These are phyloP conservation scores for Ogataea paradorogensis DNA, from an alignment of 805 yeast genomes.

Conservation along the genomic window DNA sequence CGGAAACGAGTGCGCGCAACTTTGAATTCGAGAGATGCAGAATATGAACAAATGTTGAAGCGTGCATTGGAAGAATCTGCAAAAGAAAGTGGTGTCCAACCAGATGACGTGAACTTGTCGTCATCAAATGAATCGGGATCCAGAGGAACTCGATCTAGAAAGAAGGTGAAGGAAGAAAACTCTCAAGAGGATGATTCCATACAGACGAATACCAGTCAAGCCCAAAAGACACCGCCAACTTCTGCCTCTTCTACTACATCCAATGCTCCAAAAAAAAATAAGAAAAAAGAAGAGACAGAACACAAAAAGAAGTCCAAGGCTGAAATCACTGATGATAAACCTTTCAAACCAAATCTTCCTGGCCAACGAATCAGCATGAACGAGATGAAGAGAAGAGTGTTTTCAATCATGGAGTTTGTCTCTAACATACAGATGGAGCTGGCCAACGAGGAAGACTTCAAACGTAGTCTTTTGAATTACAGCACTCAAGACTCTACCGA, in stretches of 20 bases:
- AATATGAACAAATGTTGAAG: conserved; percentile 35
- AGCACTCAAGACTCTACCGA: conserved; percentile 23
- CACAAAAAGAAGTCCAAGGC: conserved; percentile 20
- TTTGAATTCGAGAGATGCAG: conserved; percentile 31
- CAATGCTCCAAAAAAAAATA: conserved; percentile 18
- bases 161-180: conserved; percentile 24
- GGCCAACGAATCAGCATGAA: conserved; percentile 67
- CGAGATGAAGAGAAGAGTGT: conserved; percentile 85
- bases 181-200: conserved; percentile 17
- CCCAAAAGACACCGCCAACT: conserved; percentile 20
- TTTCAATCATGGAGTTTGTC: conserved; percentile 87
- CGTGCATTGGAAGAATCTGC: conserved; percentile 58
- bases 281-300: conserved; percentile 20
- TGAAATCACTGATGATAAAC: conserved; percentile 56
- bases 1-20: conserved; percentile 27
- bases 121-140: conserved; percentile 29
- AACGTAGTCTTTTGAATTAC: conserved; percentile 32
- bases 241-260: conserved; percentile 16
- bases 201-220: conserved; percentile 13
- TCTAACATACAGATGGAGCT: conserved; percentile 84
- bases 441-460: conserved; percentile 65
- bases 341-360: conserved; percentile 82
- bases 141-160: conserved; percentile 28
- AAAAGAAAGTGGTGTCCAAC: conserved; percentile 42
- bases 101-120: conserved; percentile 35